A percentile compares a stretch with the other conserved stretches of the same genome.
These are phyloP conservation scores for Leccinum pellstonianum DNA, from an alignment of 768 basidiomycete species.

Conservation along the genomic window DNA sequence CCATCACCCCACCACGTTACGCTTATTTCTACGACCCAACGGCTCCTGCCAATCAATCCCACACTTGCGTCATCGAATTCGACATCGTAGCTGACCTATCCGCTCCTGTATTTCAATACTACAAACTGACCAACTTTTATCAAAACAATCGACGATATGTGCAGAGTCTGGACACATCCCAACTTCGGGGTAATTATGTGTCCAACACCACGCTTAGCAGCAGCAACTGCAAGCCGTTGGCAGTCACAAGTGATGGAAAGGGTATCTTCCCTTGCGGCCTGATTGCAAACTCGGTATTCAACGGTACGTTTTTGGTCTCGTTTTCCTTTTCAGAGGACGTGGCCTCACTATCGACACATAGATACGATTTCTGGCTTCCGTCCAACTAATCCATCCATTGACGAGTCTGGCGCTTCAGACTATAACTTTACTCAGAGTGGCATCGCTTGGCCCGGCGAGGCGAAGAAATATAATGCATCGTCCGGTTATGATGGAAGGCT, in stretches of 20 bases:
- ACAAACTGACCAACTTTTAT: conserved; percentile 94
- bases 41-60: conserved; percentile 43
- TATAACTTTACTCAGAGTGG: conserved; percentile 76
- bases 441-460: conserved; percentile 96
- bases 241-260: conserved; percentile 44
- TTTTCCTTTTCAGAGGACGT: not conserved
- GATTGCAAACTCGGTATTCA: conserved; percentile 96
- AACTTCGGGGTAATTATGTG: conserved; percentile 74
- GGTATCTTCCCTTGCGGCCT: conserved; percentile 93
- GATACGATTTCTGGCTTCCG: conserved; percentile 76
- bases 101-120: conserved; percentile 85
- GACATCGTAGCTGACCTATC: conserved; percentile 75
- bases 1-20: conserved; percentile 60
- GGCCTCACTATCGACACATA: conserved; percentile 30
- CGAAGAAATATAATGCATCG: conserved; percentile 77
- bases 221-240: conserved; percentile 89
- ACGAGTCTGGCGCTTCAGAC: conserved; percentile 40
- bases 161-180: conserved; percentile 80
- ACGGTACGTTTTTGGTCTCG: conserved; percentile 52
- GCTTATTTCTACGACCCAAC: conserved; percentile 62
- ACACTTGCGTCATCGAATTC: conserved; percentile 79
- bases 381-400: conserved; percentile 39
- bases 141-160: conserved; percentile 99
- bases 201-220: conserved; percentile 48
- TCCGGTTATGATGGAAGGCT: conserved; percentile 52